These are phyloP conservation scores for Podila verticillata DNA, from an alignment of 192 early-diverging fungal species.

Conservation along the genomic window DNA sequence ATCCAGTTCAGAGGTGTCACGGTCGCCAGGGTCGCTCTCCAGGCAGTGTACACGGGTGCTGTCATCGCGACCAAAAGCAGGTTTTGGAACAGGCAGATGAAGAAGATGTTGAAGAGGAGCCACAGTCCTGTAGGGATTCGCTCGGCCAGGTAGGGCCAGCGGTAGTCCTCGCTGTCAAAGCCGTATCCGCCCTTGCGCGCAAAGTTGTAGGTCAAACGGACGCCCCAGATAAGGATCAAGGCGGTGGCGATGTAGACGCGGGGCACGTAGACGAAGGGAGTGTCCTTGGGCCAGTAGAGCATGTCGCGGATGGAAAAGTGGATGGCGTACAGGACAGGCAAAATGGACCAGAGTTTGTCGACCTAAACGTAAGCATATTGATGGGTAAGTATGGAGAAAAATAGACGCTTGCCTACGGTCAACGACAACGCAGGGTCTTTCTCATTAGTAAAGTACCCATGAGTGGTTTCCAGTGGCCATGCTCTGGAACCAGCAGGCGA, in stretches of 20 bases:
- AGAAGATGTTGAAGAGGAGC: conserved; percentile 72
- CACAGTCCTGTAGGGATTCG: conserved; percentile 14
- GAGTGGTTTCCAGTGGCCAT: conserved; percentile 56
- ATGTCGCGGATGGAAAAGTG: conserved; percentile 64
- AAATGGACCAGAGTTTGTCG: conserved; percentile 83
- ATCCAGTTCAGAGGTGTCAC: conserved; percentile 38
- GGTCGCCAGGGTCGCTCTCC: conserved; percentile 10
- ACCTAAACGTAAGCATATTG: conserved; percentile 44
- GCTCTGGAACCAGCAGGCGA: conserved; percentile 51
- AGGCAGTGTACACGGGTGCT: conserved; percentile 59
- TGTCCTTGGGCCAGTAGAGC: conserved; percentile 36
- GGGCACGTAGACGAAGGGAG: conserved; percentile 17
- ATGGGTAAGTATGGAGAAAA: neutral
- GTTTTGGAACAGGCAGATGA: conserved; percentile 81
- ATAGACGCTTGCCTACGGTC: neutral
- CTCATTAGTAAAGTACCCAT: conserved; percentile 42
- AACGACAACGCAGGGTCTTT: neutral
- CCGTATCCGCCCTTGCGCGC: conserved; percentile 80
- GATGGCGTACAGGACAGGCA: conserved; percentile 69
- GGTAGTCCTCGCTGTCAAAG: conserved; percentile 76
- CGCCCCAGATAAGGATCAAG: conserved; percentile 74
- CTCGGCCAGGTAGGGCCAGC: conserved; percentile 65
- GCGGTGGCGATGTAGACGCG: conserved; percentile 46
- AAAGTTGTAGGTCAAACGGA: conserved; percentile 83
- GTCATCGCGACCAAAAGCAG: conserved; percentile 70